Base-by-base conservation (phyloP, 345 rosid species). In the Firmiana major region DNA sequence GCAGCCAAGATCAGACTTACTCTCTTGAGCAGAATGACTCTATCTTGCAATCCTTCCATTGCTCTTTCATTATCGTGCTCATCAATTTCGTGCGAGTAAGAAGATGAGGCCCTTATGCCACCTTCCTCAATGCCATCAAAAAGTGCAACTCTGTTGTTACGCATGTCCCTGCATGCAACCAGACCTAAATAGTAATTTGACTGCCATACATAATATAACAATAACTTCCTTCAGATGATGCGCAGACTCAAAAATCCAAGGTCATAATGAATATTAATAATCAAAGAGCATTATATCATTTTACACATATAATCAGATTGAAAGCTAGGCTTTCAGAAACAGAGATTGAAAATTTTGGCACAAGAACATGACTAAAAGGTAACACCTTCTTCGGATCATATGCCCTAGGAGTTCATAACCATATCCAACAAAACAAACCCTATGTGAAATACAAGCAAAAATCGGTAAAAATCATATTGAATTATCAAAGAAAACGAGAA, bases 41-140 rank as follows among this genome's bases (percentile, higher is more conserved):
- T 89, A 80, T 93, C 99, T 86, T 93, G 98, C 82, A 95, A 86
- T 43, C 96, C 99, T 78, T 95, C 99, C 86, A 93, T 45, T 31
- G 96, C 99, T 86, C 87, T 88, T 72, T 95, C 98, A 76, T 95
- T 95, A 59, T 90, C 99, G 80, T 93, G 98, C 86, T 93, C 98
- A 63, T 93, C 88, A 79, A 93, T 95, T 84, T 92, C 99, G 75
- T 91, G 97, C 28, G 93, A 89, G 86, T 90, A 95, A 36, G 93
- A 87, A 81, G 99, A 81, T 7, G 92, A 81, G 45, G 94, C 94
- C 86, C 97, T 89, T 77, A 95, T 91, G 82, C 99, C 98, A 81
- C 99, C 98, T 82, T 93, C 99, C 84, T 92, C 99, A 9, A 93
- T 88, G 68, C 97, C 97, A 84, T 95, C 97, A 85, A 93, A 95